Base-by-base conservation (phyloP, 2,329 filamentous ascomycete species). In the Penicillium vulpinum region DNA sequence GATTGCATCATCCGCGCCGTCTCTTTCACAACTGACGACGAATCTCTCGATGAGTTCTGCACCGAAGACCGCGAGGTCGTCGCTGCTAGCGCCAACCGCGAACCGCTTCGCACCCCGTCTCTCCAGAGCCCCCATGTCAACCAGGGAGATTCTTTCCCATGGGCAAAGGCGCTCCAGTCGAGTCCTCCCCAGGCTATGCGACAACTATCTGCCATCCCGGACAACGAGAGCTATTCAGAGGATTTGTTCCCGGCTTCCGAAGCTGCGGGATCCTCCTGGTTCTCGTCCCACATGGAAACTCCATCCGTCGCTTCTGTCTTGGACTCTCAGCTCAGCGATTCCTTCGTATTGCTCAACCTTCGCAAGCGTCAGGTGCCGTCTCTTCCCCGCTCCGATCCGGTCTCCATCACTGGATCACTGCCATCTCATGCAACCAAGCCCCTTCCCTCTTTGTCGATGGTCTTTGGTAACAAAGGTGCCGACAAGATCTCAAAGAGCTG, bases 401-500 rank as follows among this genome's bases (percentile, higher is more conserved):
- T 94, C 26, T 88, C 90, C 5, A 93, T 94, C 71, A 86, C 84
- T 61, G 90, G 92, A 76, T 89, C 89, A 15, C 86, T 94, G 70
- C 88, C 91, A 0, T 78, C 73, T 57, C 85, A 85, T 64, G 81
- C 85, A 61, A 70, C 79, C 67, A 78, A 82, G 72, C 83, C 84
- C 39, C 80, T 88, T 65, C 81, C 85, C 52, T 87, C 90, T 59
- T 88, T 93, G 82, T 87, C 90, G 5, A 85, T 88, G 70, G 85
- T 93, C 49, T 93, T 96, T 71, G 90, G 90, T 50, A 87, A 87
- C 69, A 71, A 89, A 72, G 84, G 86, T 16, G 48, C 54, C 61
- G 89, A 93, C 44, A 80, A 84, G 46, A 90, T 95, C 46, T 96
- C 94, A 55, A 97, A 97, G 88, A 97, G 94, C 81, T 99, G 94